phyloP scores from a whole-genome alignment of 2,329 filamentous ascomycete genomes.

The Cryphonectria radicalis region DNA sequence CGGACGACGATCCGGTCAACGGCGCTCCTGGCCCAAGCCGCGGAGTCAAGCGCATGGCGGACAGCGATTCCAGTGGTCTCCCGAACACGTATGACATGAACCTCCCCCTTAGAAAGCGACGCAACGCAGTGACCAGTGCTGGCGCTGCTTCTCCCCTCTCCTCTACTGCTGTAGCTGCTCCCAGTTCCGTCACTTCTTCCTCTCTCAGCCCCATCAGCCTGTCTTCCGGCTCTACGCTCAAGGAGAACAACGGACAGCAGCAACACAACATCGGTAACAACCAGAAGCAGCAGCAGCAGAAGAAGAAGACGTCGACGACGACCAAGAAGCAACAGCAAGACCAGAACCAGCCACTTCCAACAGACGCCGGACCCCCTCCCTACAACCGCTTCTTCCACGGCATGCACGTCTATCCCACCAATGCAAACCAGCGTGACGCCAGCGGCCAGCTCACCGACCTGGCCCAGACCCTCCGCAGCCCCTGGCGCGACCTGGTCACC shows the following conservation, averaged over 20 bases:
- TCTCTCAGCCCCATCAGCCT: background rate
- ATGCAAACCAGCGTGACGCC: too few species aligned
- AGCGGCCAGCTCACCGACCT: background rate
- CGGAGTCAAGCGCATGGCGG: background rate
- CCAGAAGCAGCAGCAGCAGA: too few species aligned
- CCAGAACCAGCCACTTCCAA: too few species aligned
- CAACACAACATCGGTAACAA: background rate
- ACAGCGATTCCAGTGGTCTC: background rate
- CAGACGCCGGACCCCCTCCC: background rate
- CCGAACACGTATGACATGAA: background rate
- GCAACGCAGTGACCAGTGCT: background rate
- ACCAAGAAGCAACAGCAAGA: too few species aligned
- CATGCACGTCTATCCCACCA: too few species aligned
- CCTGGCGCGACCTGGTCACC: background rate
- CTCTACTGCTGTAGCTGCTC: background rate
- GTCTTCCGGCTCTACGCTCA: background rate
- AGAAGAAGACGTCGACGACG: too few species aligned
- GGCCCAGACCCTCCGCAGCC: too few species aligned
- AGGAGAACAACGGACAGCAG: background rate
- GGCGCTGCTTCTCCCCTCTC: background rate
- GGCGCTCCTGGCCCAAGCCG: background rate
- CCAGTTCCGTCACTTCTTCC: background rate
- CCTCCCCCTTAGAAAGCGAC: background rate
- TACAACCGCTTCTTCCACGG: background rate
- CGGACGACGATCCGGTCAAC: background rate